These are phyloP conservation scores for Blastobotrys persicus DNA, from an alignment of 1,139 yeast species.

Conservation along the genomic window DNA sequence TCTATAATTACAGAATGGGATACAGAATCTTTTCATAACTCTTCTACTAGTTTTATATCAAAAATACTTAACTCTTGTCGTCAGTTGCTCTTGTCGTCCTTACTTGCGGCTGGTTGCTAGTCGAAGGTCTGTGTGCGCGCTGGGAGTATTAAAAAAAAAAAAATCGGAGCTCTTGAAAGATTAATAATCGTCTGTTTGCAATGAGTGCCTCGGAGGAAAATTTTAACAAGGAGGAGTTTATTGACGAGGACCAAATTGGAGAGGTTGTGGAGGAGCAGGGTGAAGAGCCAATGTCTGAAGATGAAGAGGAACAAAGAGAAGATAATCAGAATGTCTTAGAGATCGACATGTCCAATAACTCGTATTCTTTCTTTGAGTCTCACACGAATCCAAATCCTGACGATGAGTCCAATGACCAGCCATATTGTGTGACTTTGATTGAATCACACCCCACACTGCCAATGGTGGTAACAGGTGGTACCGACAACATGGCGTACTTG, in stretches of 20 bases:
- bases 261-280: conserved; percentile 32
- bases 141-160: too few species aligned
- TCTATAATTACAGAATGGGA: too few species aligned
- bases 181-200: too few species aligned
- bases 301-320: conserved; percentile 31
- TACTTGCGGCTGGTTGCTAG: too few species aligned
- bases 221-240: conserved; percentile 22
- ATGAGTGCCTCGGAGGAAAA: too few species aligned
- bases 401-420: not conserved
- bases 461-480: conserved; percentile 83
- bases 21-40: too few species aligned
- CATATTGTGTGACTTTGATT: conserved; percentile 57
- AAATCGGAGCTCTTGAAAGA: too few species aligned
- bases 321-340: conserved; percentile 63
- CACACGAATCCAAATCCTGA: conserved; percentile 41
- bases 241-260: conserved; percentile 29
- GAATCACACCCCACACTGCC: conserved; percentile 81
- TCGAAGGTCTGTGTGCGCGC: too few species aligned
- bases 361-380: conserved; percentile 82
- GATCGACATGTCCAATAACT: conserved; percentile 81
- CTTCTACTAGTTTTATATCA: too few species aligned
- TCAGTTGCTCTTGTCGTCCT: too few species aligned
- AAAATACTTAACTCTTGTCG: too few species aligned
- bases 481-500: conserved; percentile 80
- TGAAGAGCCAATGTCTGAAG: conserved; percentile 23